Evolutionary conservation across 129 eudicot genomes (phyloP).

Genomic region (Chrysanthemum lavandulifolium): DNA sequence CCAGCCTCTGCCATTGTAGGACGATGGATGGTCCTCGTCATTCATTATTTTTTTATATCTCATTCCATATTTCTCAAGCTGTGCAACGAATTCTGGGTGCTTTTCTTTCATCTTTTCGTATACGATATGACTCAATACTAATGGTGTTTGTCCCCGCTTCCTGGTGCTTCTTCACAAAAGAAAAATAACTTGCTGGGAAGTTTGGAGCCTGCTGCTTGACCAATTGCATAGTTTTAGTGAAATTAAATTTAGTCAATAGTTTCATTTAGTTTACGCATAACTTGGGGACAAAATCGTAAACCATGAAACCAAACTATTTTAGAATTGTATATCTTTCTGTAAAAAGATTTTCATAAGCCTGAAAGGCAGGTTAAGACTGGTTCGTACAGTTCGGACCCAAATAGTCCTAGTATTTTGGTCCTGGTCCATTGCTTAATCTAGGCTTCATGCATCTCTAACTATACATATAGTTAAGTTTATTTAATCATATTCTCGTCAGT

Average conservation of each 20-base stretch:
- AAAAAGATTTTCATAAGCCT: too few relatives aligned
- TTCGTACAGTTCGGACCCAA: too few relatives aligned
- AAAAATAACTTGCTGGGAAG: conserved; percentile 63
- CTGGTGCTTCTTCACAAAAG: conserved; percentile 87
- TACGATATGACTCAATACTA: conserved; percentile 44
- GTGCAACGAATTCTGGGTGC: conserved; percentile 24
- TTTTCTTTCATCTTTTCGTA: conserved; percentile 30
- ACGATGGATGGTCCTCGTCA: conserved; percentile 67
- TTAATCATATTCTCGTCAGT: too few relatives aligned
- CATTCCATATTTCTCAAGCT: conserved; percentile 31
- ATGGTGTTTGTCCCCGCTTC: conserved; percentile 77
- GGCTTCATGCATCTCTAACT: too few relatives aligned
- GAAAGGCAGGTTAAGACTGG: too few relatives aligned
- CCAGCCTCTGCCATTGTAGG: conserved; percentile 74
- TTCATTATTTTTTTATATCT: conserved; percentile 35
- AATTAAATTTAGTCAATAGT: neutral
- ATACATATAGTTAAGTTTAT: too few relatives aligned
- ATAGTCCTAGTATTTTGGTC: too few relatives aligned
- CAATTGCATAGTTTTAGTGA: neutral
- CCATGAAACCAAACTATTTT: too few relatives aligned
- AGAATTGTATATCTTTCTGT: too few relatives aligned
- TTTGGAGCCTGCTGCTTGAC: conserved; percentile 41
- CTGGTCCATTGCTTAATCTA: too few relatives aligned
- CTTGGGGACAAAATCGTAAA: neutral
- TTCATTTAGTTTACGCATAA: neutral